A percentile compares a stretch with the other conserved stretches of the same genome.
phyloP scores from a whole-genome alignment of 768 basidiomycete genomes.

The Boletus reticulatus region DNA sequence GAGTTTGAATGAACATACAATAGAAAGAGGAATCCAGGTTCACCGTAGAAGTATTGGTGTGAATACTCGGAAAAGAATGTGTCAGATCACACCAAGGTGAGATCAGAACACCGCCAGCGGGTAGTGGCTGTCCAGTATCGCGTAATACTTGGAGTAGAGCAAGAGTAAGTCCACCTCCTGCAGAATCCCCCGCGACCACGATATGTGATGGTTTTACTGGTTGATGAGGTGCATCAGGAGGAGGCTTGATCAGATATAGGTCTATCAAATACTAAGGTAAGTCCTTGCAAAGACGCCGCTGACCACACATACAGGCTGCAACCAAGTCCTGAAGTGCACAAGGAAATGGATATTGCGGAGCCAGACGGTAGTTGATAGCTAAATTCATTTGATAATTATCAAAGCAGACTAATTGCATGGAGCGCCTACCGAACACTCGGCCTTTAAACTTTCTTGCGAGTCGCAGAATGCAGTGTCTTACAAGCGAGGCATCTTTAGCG shows the following conservation, averaged over 20 bases:
- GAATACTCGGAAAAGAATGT: slow-evolving; percentile 89
- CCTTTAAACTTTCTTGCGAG: slow-evolving; percentile 92
- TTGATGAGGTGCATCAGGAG: slow-evolving; percentile 69
- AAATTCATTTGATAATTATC: slow-evolving; percentile 15
- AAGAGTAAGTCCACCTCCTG: slow-evolving; percentile 85
- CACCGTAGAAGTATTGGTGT: slow-evolving; percentile 82
- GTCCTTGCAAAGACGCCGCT: background rate
- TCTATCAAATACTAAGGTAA: slow-evolving; percentile 42
- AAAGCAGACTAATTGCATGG: background rate
- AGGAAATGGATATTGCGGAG: slow-evolving; percentile 97
- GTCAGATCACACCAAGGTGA: slow-evolving; percentile 95
- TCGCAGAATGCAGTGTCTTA: slow-evolving; percentile 72
- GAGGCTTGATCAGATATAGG: slow-evolving; percentile 87
- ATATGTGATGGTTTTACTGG: slow-evolving; percentile 82
- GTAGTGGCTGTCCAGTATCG: slow-evolving; percentile 75
- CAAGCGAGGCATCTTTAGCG: slow-evolving; percentile 1
- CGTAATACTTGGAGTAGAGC: slow-evolving; percentile 86
- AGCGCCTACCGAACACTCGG: slow-evolving; percentile 67
- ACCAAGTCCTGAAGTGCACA: slow-evolving; percentile 87
- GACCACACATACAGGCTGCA: slow-evolving; percentile 66
- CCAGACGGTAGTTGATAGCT: slow-evolving; percentile 84
- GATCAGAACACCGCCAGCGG: slow-evolving; percentile 86
- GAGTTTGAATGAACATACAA: background rate
- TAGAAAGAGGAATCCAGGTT: slow-evolving; percentile 14
- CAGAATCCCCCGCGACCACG: slow-evolving; percentile 87